Percentiles rank a stretch among this genome's conserved stretches.
Evolutionary conservation across 2,329 filamentous ascomycete species (phyloP).

Genomic region (Phoma sp.): DNA sequence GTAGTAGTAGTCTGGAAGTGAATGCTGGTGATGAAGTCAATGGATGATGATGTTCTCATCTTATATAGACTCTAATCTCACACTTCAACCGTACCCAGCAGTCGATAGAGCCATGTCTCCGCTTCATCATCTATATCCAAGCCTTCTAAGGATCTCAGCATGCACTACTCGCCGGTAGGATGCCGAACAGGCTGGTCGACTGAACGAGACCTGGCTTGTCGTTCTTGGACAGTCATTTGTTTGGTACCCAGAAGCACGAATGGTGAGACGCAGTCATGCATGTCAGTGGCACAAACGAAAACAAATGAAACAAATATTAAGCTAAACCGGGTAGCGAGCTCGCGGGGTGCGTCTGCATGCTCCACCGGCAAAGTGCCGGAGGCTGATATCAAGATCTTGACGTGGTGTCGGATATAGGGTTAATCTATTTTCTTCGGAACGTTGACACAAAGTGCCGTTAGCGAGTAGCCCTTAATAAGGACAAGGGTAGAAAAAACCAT

Average conservation of each 20-base stretch:
- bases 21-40: constrained; percentile 1
- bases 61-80: constrained; percentile 7
- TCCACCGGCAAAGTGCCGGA: constrained; percentile 9
- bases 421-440: constrained; percentile 32
- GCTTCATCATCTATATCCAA: constrained; percentile 11
- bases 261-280: constrained; percentile 3
- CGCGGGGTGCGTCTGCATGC: constrained; percentile 8
- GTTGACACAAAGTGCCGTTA: constrained; percentile 24
- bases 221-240: constrained; percentile 4
- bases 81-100: not conserved
- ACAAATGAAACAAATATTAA: constrained; percentile 29
- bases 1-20: not conserved
- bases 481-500: not conserved
- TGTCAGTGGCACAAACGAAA: constrained; percentile 6
- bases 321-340: not conserved
- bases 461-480: constrained; percentile 20
- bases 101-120: not conserved
- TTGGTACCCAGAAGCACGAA: not conserved
- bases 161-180: constrained; percentile 2
- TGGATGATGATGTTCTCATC: not conserved
- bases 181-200: constrained; percentile 11
- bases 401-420: constrained; percentile 10
- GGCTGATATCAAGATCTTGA: constrained; percentile 1
- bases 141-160: not conserved
- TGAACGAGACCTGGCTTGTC: constrained; percentile 10